These are phyloP conservation scores for Chloromonas sp. DNA, from an alignment of 163 green algal genomes.

Conservation along the genomic window DNA sequence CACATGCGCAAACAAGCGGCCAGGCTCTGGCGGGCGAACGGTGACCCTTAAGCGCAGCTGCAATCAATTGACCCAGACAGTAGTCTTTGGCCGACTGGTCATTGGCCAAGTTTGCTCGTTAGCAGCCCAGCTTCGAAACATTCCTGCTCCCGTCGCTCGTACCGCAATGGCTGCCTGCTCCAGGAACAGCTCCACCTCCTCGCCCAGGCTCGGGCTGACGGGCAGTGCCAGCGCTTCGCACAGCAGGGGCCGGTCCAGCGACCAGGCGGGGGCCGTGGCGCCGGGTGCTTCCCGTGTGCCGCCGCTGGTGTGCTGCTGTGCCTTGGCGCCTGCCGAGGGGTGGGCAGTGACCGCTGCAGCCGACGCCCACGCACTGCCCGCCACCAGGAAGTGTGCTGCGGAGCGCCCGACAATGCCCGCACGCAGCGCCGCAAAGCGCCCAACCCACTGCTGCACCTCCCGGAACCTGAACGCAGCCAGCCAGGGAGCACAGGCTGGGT, in stretches of 20 bases:
- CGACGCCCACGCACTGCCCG: background rate
- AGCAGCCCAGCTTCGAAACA: background rate
- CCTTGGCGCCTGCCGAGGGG: background rate
- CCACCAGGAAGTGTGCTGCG: slow-evolving; percentile 37
- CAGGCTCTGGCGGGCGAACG: no score
- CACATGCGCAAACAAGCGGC: no score
- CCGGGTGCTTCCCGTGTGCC: background rate
- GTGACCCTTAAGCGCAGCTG: no score
- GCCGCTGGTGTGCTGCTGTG: background rate
- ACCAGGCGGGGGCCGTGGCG: background rate
- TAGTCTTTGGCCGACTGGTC: no score
- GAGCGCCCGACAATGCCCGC: slow-evolving; percentile 43
- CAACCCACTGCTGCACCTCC: background rate
- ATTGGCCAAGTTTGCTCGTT: background rate
- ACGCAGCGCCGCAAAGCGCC: slow-evolving; percentile 8
- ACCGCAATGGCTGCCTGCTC: slow-evolving; percentile 50
- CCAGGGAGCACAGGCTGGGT: background rate
- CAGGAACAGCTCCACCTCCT: slow-evolving; percentile 53
- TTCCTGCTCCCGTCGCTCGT: background rate
- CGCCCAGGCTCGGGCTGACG: slow-evolving; percentile 27
- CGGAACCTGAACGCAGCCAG: background rate
- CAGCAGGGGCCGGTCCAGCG: slow-evolving; percentile 7
- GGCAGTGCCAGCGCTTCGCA: slow-evolving; percentile 8
- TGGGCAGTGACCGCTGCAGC: background rate
- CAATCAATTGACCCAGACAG: no score